Conservation (phyloP, 164 flowering plant species). For the Dillenia suffruticosa region DNA sequence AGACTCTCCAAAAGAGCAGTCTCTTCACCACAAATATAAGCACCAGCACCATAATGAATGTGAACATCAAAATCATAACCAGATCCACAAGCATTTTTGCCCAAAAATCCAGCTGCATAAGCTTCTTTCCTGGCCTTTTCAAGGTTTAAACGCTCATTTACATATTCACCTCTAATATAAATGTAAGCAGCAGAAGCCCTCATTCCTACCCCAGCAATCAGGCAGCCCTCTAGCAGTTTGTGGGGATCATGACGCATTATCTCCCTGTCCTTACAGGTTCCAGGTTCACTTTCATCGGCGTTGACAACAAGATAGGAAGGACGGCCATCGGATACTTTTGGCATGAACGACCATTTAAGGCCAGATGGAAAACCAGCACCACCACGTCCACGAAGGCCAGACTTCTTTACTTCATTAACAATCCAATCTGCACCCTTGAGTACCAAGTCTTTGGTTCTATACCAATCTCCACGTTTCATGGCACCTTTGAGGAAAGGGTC, state of each 20-base stretch:
- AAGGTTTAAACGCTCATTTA: constrained; percentile 78
- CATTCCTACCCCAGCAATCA: constrained; percentile 98
- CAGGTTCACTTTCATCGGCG: constrained; percentile 99
- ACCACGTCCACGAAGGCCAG: constrained; percentile 97
- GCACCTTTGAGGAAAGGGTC: constrained; percentile 97
- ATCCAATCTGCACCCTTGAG: constrained; percentile 96
- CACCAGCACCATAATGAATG: constrained; percentile 97
- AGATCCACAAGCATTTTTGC: constrained; percentile 96
- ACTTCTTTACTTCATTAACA: constrained; percentile 90
- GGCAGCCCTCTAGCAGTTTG: constrained; percentile 85
- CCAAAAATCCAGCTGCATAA: constrained; percentile 78
- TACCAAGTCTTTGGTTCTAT: constrained; percentile 86
- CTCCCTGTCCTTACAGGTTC: constrained; percentile 95
- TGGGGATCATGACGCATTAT: constrained; percentile 98
- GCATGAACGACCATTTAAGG: constrained; percentile 98
- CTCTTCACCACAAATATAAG: constrained; percentile 98
- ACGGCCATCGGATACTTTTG: constrained; percentile 93
- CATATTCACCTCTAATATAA: constrained; percentile 94
- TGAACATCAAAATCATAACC: constrained; percentile 97
- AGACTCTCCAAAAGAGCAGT: constrained; percentile 94
- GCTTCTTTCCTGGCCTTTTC: constrained; percentile 84
- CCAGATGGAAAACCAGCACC: constrained; percentile 99
- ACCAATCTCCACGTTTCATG: constrained; percentile 94
- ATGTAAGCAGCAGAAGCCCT: constrained; percentile 89
- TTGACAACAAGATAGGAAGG: constrained; percentile 96